phyloP scores from a whole-genome alignment of 192 early-diverging fungal genomes.

The Podila epigama region DNA sequence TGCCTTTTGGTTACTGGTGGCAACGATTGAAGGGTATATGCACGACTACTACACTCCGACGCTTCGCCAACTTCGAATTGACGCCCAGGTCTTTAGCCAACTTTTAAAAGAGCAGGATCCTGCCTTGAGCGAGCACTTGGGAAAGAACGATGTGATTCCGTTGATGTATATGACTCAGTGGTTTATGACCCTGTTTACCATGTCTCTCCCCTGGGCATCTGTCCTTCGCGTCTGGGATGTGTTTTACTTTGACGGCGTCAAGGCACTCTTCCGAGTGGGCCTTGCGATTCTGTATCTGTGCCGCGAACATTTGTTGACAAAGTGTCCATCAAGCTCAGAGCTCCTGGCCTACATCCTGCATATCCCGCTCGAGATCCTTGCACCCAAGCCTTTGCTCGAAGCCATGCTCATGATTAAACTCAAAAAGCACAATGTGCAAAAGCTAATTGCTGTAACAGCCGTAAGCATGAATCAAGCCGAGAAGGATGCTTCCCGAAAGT shows the following conservation, averaged over 20 bases:
- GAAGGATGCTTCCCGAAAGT: neutral
- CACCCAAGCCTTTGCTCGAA: slow-evolving; percentile 73
- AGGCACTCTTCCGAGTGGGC: slow-evolving; percentile 83
- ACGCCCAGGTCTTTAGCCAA: slow-evolving; percentile 83
- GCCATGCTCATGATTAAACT: slow-evolving; percentile 71
- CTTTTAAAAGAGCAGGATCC: slow-evolving; percentile 73
- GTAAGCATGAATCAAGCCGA: slow-evolving; percentile 17
- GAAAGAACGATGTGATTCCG: slow-evolving; percentile 78
- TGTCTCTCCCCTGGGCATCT: slow-evolving; percentile 86
- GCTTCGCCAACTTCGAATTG: slow-evolving; percentile 77
- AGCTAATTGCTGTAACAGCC: slow-evolving; percentile 14
- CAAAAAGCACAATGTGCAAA: slow-evolving; percentile 21
- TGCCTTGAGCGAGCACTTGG: slow-evolving; percentile 73
- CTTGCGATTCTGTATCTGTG: slow-evolving; percentile 76
- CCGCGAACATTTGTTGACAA: slow-evolving; percentile 66
- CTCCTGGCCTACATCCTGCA: slow-evolving; percentile 79
- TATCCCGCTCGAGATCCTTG: slow-evolving; percentile 71
- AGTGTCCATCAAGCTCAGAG: slow-evolving; percentile 80
- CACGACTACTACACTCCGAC: slow-evolving; percentile 79
- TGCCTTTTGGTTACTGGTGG: slow-evolving; percentile 87
- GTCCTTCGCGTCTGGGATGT: slow-evolving; percentile 94
- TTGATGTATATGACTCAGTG: slow-evolving; percentile 93
- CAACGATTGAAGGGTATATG: slow-evolving; percentile 74
- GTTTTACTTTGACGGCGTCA: slow-evolving; percentile 85
- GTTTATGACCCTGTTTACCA: slow-evolving; percentile 92